phyloP scores from a whole-genome alignment of 148 eudicot species.

The Nyssa sinensis region DNA sequence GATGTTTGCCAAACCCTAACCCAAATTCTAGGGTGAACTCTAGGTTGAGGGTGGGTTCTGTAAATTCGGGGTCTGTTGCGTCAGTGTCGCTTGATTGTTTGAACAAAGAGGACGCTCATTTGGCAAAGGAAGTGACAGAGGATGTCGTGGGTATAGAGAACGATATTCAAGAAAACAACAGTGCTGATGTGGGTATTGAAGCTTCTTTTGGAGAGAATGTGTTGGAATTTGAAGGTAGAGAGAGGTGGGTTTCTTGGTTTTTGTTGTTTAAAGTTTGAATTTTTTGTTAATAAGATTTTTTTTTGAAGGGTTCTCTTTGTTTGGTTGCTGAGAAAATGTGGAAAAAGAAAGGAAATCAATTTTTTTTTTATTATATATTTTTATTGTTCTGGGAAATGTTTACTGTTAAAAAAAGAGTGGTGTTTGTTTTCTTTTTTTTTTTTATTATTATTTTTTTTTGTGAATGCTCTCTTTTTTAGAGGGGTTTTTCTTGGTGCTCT shows the following conservation, averaged over 20 bases:
- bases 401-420: neutral
- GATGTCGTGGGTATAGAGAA: neutral
- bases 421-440: neutral
- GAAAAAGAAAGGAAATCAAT: neutral
- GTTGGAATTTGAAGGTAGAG: constrained; percentile 32
- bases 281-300: neutral
- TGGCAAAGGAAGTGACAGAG: neutral
- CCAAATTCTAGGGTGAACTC: constrained; percentile 15
- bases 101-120: neutral
- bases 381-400: neutral
- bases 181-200: constrained; percentile 17
- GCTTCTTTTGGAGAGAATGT: constrained; percentile 33
- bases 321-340: constrained; percentile 11
- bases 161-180: neutral
- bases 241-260: constrained; percentile 23
- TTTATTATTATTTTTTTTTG: neutral
- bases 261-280: neutral
- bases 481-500: neutral
- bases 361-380: neutral
- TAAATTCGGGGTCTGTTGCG: neutral
- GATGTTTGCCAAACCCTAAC: neutral
- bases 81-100: neutral
- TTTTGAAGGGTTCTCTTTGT: neutral
- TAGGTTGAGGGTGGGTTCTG: constrained; percentile 16
- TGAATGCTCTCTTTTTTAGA: neutral